These are phyloP conservation scores for Arachis monticola DNA, from an alignment of 331 rosid genomes.

Conservation along the genomic window DNA sequence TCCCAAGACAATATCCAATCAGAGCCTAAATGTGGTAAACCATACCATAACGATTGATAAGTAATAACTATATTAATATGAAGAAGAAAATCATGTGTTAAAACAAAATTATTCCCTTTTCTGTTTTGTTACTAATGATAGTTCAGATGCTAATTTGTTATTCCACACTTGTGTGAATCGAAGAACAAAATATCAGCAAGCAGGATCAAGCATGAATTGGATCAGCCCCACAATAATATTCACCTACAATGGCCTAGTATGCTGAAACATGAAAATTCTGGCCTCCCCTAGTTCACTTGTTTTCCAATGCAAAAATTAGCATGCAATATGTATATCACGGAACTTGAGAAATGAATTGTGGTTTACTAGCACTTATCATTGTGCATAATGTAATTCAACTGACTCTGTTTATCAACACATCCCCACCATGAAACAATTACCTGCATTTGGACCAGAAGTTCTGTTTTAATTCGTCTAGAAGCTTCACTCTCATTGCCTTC, in stretches of 20 bases:
- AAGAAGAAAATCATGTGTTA: background rate
- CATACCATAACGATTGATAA: constrained; percentile 5
- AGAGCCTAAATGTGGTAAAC: background rate
- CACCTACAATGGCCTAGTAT: background rate
- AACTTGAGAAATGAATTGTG: too few relatives aligned
- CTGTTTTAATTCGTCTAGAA: constrained; percentile 97
- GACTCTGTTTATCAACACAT: constrained; percentile 24
- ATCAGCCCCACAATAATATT: constrained; percentile 6
- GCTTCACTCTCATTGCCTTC: constrained; percentile 99
- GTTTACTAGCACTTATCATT: background rate
- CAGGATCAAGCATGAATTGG: background rate
- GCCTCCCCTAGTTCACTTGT: too few relatives aligned
- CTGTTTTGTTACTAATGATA: constrained; percentile 2
- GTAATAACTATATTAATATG: constrained; percentile 1
- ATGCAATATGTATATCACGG: too few relatives aligned
- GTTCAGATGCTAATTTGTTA: background rate
- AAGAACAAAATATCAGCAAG: background rate
- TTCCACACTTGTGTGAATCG: background rate
- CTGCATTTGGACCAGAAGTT: constrained; percentile 99
- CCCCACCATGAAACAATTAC: constrained; percentile 53
- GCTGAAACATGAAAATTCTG: too few relatives aligned
- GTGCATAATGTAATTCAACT: constrained; percentile 31
- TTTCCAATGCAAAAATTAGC: too few relatives aligned
- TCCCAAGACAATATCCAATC: too few relatives aligned
- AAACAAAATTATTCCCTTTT: background rate